phyloP scores from a whole-genome alignment of 2,329 filamentous ascomycete species.

The Sarocladium brachiariae region DNA sequence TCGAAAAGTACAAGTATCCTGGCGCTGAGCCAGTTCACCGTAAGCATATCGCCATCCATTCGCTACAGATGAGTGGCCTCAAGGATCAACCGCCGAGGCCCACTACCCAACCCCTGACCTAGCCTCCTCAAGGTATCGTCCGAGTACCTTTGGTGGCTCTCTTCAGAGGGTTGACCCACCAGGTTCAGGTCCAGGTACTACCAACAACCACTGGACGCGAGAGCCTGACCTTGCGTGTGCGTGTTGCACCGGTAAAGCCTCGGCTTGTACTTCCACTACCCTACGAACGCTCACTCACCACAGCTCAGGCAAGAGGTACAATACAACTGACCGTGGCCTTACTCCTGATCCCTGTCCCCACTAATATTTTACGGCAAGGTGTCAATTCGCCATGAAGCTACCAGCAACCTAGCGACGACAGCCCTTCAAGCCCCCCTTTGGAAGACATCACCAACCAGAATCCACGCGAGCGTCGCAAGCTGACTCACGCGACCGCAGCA shows the following conservation, averaged over 20 bases:
- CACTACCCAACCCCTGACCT: neutral
- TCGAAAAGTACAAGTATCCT: no score
- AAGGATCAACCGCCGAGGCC: neutral
- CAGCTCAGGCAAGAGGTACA: neutral
- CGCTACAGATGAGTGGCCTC: neutral
- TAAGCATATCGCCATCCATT: neutral
- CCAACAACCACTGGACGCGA: neutral
- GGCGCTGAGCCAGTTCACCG: no score
- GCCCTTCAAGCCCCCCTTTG: constrained; percentile 10
- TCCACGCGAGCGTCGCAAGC: neutral
- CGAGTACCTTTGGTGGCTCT: neutral
- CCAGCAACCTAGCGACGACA: constrained; percentile 8
- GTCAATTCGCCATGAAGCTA: constrained; percentile 14
- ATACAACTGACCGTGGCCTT: neutral
- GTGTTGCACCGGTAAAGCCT: constrained; percentile 1
- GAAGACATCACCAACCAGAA: constrained; percentile 6
- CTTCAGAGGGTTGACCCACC: neutral
- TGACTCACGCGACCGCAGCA: neutral
- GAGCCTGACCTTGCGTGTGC: no score
- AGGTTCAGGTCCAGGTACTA: constrained; percentile 5
- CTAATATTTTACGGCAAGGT: constrained; percentile 14
- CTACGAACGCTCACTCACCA: no score
- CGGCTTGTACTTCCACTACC: neutral
- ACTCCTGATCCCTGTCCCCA: constrained; percentile 5
- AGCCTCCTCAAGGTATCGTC: constrained; percentile 1